A percentile compares a stretch with the other conserved stretches of the same genome.
Evolutionary conservation across 768 basidiomycete genomes (phyloP).

Genomic region (Basidioascus undulatus): DNA sequence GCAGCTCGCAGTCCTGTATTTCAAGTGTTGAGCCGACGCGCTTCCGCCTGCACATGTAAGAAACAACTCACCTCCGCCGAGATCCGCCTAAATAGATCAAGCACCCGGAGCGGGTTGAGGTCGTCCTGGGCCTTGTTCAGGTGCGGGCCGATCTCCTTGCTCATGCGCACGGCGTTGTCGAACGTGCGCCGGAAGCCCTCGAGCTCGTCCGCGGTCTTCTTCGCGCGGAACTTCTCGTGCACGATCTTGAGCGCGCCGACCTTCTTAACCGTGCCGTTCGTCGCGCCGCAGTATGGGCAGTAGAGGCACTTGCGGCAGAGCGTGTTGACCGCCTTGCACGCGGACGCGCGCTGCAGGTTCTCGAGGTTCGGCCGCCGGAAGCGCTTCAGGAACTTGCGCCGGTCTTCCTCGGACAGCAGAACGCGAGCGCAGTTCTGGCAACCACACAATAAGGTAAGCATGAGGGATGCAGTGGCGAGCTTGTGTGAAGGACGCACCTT

Average conservation of each 20-base stretch:
- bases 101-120: conserved; percentile 74
- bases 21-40: background rate
- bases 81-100: conserved; percentile 76
- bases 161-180: conserved; percentile 50
- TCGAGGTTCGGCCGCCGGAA: conserved; percentile 79
- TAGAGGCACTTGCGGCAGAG: conserved; percentile 71
- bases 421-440: conserved; percentile 62
- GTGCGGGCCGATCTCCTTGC: conserved; percentile 64
- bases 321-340: conserved; percentile 63
- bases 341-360: conserved; percentile 62
- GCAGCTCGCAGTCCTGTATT: conserved; percentile 67
- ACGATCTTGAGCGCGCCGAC: conserved; percentile 83
- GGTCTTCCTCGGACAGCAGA: conserved; percentile 62
- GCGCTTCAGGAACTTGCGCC: conserved; percentile 59
- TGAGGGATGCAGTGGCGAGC: background rate
- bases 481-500: conserved; percentile 34
- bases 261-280: conserved; percentile 92
- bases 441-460: background rate
- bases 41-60: background rate
- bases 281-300: conserved; percentile 78
- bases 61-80: conserved; percentile 48
- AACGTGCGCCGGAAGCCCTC: conserved; percentile 27
- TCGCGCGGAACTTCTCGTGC: conserved; percentile 88
- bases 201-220: conserved; percentile 29
- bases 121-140: conserved; percentile 81